Percentiles rank a stretch among this genome's conserved stretches.
phyloP scores from a whole-genome alignment of 108 stramenopile genomes.

The Skeletonema costatum region DNA sequence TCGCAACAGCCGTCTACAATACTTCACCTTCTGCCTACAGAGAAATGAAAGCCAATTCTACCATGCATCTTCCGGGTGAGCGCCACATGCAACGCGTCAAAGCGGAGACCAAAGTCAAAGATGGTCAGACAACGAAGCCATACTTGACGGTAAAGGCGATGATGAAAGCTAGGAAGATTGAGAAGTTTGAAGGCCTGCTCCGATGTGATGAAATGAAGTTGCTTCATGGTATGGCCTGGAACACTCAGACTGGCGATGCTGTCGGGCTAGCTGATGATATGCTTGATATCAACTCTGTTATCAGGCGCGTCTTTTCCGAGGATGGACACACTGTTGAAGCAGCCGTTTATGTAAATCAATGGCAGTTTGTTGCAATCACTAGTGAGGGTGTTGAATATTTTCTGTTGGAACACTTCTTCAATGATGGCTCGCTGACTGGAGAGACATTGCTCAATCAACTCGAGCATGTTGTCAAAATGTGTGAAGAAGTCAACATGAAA shows the following conservation, averaged over 20 bases:
- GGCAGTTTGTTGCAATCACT: neutral
- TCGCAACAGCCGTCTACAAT: neutral
- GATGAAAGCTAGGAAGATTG: neutral
- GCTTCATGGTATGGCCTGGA: neutral
- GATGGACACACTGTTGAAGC: slow-evolving; percentile 2
- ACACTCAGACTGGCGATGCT: slow-evolving; percentile 17
- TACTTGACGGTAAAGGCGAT: neutral
- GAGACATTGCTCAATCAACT: neutral
- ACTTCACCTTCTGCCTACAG: neutral
- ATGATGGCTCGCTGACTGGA: neutral
- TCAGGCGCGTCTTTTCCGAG: slow-evolving; percentile 3
- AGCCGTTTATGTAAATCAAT: slow-evolving; percentile 4
- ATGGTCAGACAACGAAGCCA: neutral
- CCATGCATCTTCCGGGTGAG: neutral
- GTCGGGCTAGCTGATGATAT: slow-evolving; percentile 12
- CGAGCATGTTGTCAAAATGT: neutral
- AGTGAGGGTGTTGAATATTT: neutral
- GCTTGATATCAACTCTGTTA: slow-evolving; percentile 3
- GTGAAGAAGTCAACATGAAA: neutral
- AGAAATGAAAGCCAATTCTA: neutral
- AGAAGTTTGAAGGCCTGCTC: neutral
- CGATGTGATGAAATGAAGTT: slow-evolving; percentile 9
- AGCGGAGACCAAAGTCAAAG: neutral
- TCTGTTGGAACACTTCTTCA: neutral
- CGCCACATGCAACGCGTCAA: neutral